Evolutionary conservation across 345 rosid genomes (phyloP), one percentile per base, ranked within the genome.

Genomic region (Linum usitatissimum): DNA sequence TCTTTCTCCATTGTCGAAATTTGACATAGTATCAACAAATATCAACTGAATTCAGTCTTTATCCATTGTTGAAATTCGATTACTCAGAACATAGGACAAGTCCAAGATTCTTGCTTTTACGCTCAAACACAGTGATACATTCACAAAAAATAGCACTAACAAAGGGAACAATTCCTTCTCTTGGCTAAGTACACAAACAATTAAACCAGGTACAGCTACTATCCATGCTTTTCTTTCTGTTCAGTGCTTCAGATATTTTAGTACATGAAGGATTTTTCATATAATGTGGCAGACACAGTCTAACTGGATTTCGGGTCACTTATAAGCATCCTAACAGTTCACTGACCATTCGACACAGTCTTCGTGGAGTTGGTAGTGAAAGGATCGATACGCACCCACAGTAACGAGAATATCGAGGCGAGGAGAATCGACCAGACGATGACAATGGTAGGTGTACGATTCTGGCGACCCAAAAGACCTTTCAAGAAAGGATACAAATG

Each of bases 401-500:
- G 87, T 88, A 93, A 80, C 36, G 97, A 90, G 87, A 93, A 93
- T 51, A 93, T 87, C n/a, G 97, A 90, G 69, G 99, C 97, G 0
- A 93, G 91, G 62, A 93, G 96, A 17, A 93, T 84, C 57, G 99
- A 87, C 99, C 99, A 93, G 49, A 92, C 98, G 21, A 92, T 90
- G 76, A 92, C 98, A 21, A 92, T 92, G 15, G 98, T 92, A 3
- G 98, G 99, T 6, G 99, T 93, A 17, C 97, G 87, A 68, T 93
- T 93, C 74, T 90, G 96, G 60, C 99, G 86, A 70, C 99, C 99
- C 76, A 93, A 20, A 54, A 93, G 66, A 86, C 99, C 99, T 73
- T 93, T 93, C 77, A 93, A 75, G 95, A 93, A 93, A 21, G 99
- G 99, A 69, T 93, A 93, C 59, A 93, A 75, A 81, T 93, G 99